Conservation (phyloP, 805 yeast genomes). For the baker's yeast (Saccharomyces cerevisiae) region DNA sequence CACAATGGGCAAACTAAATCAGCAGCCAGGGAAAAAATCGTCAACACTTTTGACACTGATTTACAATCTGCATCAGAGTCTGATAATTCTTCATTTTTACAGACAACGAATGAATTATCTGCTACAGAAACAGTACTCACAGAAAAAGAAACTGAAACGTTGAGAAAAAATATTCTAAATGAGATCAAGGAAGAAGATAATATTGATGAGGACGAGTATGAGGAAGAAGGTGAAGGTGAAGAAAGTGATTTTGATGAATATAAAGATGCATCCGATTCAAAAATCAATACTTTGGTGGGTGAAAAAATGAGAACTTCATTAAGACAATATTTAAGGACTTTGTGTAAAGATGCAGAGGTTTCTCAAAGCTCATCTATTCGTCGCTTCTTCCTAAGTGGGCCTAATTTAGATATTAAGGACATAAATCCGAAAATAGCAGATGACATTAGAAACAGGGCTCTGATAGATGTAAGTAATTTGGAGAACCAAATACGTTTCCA, state of each 20-base stretch:
- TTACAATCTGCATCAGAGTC: constrained; percentile 4
- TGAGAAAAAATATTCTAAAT: neutral
- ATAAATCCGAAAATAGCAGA: constrained; percentile 34
- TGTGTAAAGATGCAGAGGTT: constrained; percentile 48
- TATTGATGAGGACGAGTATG: constrained; percentile 2
- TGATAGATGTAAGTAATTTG: constrained; percentile 52
- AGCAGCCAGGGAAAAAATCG: constrained; percentile 15
- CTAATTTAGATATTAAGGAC: constrained; percentile 32
- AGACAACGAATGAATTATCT: neutral
- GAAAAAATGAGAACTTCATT: constrained; percentile 74
- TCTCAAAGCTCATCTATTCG: constrained; percentile 43
- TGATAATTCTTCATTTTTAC: neutral
- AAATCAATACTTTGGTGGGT: constrained; percentile 39
- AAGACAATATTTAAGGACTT: constrained; percentile 56
- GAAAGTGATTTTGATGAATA: constrained; percentile 14
- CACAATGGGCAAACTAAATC: neutral
- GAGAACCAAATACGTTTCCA: constrained; percentile 68
- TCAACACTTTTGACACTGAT: constrained; percentile 10
- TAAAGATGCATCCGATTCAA: constrained; percentile 19
- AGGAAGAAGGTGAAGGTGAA: constrained; percentile 6
- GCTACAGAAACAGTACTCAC: neutral
- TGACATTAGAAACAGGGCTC: constrained; percentile 53
- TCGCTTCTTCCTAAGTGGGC: constrained; percentile 40
- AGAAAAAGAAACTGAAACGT: neutral
- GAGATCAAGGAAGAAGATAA: neutral